A percentile compares a stretch with the other conserved stretches of the same genome.
phyloP scores from a whole-genome alignment of 345 rosid genomes.

The Reutealis trisperma region DNA sequence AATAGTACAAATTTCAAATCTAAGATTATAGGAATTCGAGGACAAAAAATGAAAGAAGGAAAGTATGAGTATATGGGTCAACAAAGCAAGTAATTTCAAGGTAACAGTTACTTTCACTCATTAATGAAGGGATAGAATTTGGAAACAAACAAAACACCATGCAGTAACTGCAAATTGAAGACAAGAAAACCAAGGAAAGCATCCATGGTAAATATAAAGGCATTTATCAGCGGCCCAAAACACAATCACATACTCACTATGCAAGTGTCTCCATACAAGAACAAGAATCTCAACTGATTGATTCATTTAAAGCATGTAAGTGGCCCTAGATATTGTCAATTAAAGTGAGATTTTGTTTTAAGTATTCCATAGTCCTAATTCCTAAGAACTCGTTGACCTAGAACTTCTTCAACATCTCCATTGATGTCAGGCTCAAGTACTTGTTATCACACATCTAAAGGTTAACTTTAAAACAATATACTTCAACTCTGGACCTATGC shows the following conservation, averaged over 20 bases:
- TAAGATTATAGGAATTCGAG: not conserved
- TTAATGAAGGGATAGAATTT: not conserved
- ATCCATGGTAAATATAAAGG: not conserved
- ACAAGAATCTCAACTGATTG: not conserved
- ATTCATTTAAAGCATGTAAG: not conserved
- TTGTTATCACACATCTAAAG: not conserved
- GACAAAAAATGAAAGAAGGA: not conserved
- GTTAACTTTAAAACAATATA: too few species aligned
- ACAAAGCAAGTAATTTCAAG: too few species aligned
- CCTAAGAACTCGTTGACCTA: too few species aligned
- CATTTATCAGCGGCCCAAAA: not conserved
- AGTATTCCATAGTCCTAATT: not conserved
- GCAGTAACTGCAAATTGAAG: not conserved
- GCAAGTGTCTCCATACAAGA: not conserved
- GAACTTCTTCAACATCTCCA: not conserved
- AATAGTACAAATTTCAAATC: not conserved
- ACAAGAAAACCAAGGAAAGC: not conserved
- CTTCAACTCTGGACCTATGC: too few species aligned
- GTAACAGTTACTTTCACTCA: too few species aligned
- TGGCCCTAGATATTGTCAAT: not conserved
- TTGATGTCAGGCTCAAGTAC: not conserved
- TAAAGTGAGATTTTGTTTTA: not conserved
- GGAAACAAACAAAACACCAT: not conserved
- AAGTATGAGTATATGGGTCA: not conserved
- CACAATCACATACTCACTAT: not conserved